These are phyloP conservation scores for Microbotryomycetes sp. DNA, from an alignment of 1,284 basidiomycete species.

Conservation along the genomic window DNA sequence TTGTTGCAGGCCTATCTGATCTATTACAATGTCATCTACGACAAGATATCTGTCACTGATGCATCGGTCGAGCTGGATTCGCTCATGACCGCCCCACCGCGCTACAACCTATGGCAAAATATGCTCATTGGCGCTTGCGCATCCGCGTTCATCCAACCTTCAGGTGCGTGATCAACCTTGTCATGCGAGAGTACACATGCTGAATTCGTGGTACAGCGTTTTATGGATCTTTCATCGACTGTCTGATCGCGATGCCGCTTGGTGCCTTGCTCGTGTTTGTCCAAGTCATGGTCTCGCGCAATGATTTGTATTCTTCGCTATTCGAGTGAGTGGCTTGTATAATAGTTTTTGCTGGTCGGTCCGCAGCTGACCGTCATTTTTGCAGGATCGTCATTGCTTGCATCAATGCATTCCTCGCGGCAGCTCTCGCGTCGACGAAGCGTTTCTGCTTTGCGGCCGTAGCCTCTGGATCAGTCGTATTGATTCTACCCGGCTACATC, in stretches of 20 bases:
- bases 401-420: constrained; percentile 69
- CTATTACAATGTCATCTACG: constrained; percentile 69
- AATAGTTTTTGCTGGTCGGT: background rate
- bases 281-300: constrained; percentile 60
- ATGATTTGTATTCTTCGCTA: constrained; percentile 75
- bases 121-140: constrained; percentile 74
- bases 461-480: constrained; percentile 72
- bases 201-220: constrained; percentile 43
- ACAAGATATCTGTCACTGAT: constrained; percentile 70
- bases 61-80: constrained; percentile 65
- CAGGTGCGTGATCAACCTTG: constrained; percentile 27
- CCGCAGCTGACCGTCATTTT: background rate
- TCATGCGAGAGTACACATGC: no score
- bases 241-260: constrained; percentile 64
- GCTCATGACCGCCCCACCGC: constrained; percentile 56
- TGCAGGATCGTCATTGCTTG: constrained; percentile 65
- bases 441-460: constrained; percentile 80
- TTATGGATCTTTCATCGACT: constrained; percentile 72
- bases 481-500: constrained; percentile 80
- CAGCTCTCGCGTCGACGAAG: constrained; percentile 61
- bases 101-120: constrained; percentile 59
- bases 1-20: constrained; percentile 65
- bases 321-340: constrained; percentile 56
- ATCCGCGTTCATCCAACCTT: constrained; percentile 58
- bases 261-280: constrained; percentile 68